These are phyloP conservation scores for Sphagnum fallax DNA, from an alignment of 228 moss, liverwort and hornwort genomes.

Conservation along the genomic window DNA sequence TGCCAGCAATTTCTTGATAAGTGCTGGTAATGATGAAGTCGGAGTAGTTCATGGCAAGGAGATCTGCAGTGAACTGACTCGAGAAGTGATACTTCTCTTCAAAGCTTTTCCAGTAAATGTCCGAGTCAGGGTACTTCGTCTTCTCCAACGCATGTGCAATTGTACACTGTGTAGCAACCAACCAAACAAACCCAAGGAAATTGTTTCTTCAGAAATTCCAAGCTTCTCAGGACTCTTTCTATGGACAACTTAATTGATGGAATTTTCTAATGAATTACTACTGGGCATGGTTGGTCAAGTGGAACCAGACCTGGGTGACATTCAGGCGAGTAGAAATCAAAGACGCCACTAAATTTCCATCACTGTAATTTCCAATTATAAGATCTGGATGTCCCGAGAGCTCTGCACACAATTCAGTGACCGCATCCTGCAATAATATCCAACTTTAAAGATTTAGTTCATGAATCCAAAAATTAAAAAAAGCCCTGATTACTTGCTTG, in stretches of 20 bases:
- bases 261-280: too few relatives aligned
- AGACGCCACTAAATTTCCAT: conserved; percentile 86
- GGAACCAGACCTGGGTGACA: conserved; percentile 66
- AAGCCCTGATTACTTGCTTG: too few relatives aligned
- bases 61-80: conserved; percentile 89
- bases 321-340: conserved; percentile 64
- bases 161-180: conserved; percentile 47
- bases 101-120: conserved; percentile 76
- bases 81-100: conserved; percentile 97
- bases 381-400: conserved; percentile 75
- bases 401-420: conserved; percentile 52
- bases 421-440: conserved; percentile 49
- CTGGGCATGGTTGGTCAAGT: too few relatives aligned
- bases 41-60: conserved; percentile 88
- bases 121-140: conserved; percentile 95
- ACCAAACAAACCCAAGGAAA: background rate
- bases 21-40: conserved; percentile 97
- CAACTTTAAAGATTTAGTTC: too few relatives aligned
- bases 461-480: too few relatives aligned
- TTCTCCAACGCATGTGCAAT: conserved; percentile 98
- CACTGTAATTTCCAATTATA: conserved; percentile 91
- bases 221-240: too few relatives aligned
- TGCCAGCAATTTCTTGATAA: conserved; percentile 89
- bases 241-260: too few relatives aligned
- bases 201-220: background rate